phyloP scores from a whole-genome alignment of 805 yeast species.

The Saccharomycopsis sp. region DNA sequence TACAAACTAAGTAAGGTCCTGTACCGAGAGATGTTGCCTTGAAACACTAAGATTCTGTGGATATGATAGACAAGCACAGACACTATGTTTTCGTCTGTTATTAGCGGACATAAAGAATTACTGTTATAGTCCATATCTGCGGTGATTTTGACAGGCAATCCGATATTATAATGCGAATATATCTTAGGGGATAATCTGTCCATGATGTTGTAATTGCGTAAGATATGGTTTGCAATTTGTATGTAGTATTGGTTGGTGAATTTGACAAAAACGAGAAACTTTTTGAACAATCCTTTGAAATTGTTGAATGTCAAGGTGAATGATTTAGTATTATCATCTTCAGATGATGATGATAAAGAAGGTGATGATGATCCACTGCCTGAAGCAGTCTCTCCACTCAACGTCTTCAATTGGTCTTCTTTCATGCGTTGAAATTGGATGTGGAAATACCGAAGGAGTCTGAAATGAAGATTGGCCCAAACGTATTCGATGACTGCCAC shows the following conservation, averaged over 20 bases:
- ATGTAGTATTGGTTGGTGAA: slow-evolving; percentile 5
- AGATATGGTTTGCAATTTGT: slow-evolving; percentile 1
- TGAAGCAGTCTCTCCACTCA: background rate
- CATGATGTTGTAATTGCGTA: slow-evolving; percentile 3
- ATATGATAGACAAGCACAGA: slow-evolving; percentile 5
- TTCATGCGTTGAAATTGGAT: slow-evolving; percentile 15
- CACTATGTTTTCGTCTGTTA: background rate
- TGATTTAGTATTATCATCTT: background rate
- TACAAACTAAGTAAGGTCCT: slow-evolving; percentile 8
- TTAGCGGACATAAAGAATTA: background rate
- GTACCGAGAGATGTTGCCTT: slow-evolving; percentile 14
- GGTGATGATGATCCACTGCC: background rate
- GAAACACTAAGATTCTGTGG: slow-evolving; percentile 11
- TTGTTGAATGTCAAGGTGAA: background rate
- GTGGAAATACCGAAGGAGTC: slow-evolving; percentile 13
- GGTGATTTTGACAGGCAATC: background rate
- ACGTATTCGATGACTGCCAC: slow-evolving; percentile 4
- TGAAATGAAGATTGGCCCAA: slow-evolving; percentile 11
- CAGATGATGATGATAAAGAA: too few relatives aligned
- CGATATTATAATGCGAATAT: slow-evolving; percentile 1
- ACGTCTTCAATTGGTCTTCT: slow-evolving; percentile 3
- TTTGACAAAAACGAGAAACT: background rate
- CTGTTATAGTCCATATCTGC: background rate
- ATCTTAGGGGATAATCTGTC: slow-evolving; percentile 1
- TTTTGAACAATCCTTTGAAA: background rate